phyloP scores from a whole-genome alignment of 495 filamentous ascomycete species.

The Talaromyces stipitatus region DNA sequence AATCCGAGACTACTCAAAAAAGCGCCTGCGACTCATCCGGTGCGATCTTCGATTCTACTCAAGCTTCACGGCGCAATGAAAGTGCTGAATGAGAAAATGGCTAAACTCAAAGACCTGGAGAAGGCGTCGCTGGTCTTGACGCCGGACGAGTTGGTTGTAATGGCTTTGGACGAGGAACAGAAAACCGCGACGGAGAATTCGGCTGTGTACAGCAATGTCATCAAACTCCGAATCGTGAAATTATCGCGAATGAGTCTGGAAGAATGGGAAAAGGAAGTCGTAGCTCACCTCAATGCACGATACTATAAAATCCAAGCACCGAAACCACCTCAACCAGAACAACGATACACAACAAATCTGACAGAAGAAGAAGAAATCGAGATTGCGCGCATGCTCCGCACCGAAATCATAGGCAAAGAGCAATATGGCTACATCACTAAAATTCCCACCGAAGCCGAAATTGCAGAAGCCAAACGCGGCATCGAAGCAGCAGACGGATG shows the following conservation, averaged over 20 bases:
- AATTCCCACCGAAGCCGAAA: conserved; percentile 51
- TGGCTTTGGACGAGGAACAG: conserved; percentile 82
- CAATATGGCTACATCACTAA: conserved; percentile 67
- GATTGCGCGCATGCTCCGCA: conserved; percentile 51
- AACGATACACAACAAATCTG: conserved; percentile 58
- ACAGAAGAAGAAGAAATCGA: conserved; percentile 57
- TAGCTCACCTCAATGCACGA: conserved; percentile 29
- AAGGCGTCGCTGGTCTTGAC: conserved; percentile 54
- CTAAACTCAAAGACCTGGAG: conserved; percentile 41
- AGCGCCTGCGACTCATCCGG: conserved; percentile 61
- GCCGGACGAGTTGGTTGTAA: conserved; percentile 61
- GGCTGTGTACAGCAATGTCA: conserved; percentile 67
- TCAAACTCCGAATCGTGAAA: conserved; percentile 68
- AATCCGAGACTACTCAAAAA: conserved; percentile 75
- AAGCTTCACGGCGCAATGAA: conserved; percentile 67
- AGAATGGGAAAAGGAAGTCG: conserved; percentile 54
- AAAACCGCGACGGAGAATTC: conserved; percentile 57
- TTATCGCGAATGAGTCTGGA: conserved; percentile 63
- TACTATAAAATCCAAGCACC: conserved; percentile 33
- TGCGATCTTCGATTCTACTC: conserved; percentile 58
- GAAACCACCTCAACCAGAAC: conserved; percentile 12
- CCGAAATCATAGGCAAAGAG: conserved; percentile 50
- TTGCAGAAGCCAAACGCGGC: conserved; percentile 55
- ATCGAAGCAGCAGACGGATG: conserved; percentile 60
- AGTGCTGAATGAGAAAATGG: conserved; percentile 56